Conservation (phyloP, 768 basidiomycete genomes). For the Amanita exitialis region DNA sequence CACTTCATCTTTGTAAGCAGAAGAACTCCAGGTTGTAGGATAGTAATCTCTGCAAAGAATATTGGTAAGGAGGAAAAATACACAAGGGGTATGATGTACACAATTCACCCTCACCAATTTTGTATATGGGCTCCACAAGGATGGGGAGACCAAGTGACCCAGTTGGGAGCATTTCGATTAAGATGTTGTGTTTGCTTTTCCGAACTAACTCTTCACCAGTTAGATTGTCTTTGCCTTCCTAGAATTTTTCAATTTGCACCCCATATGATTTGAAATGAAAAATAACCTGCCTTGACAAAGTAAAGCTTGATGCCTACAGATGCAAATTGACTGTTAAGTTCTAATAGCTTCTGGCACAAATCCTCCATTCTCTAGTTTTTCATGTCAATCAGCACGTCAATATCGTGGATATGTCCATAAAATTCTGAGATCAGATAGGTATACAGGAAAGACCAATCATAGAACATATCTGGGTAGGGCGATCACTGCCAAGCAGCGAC, state of each 20-base stretch:
- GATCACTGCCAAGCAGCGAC: constrained; percentile 2
- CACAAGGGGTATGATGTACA: constrained; percentile 3
- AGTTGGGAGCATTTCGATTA: constrained; percentile 15
- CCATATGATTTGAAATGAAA: not conserved
- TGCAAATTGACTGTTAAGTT: constrained; percentile 15
- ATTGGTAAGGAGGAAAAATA: not conserved
- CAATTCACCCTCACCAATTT: constrained; percentile 7
- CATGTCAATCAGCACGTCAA: constrained; percentile 19
- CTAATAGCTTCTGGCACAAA: constrained; percentile 13
- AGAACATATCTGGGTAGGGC: constrained; percentile 15
- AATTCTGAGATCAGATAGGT: constrained; percentile 3
- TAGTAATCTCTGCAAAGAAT: constrained; percentile 8
- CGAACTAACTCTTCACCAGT: constrained; percentile 11
- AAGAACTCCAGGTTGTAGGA: constrained; percentile 16
- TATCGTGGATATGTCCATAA: constrained; percentile 20
- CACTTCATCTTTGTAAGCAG: constrained; percentile 21
- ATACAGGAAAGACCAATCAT: not conserved
- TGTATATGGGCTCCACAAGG: constrained; percentile 9
- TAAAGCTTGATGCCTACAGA: constrained; percentile 17
- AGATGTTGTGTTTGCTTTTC: constrained; percentile 13
- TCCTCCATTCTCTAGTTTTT: constrained; percentile 8
- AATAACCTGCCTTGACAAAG: constrained; percentile 14
- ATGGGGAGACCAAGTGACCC: constrained; percentile 14
- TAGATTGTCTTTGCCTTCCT: constrained; percentile 11
- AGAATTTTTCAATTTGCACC: constrained; percentile 2